Evolutionary conservation across 768 basidiomycete genomes (phyloP).

Genomic region (Xerocomellus dryophilus): DNA sequence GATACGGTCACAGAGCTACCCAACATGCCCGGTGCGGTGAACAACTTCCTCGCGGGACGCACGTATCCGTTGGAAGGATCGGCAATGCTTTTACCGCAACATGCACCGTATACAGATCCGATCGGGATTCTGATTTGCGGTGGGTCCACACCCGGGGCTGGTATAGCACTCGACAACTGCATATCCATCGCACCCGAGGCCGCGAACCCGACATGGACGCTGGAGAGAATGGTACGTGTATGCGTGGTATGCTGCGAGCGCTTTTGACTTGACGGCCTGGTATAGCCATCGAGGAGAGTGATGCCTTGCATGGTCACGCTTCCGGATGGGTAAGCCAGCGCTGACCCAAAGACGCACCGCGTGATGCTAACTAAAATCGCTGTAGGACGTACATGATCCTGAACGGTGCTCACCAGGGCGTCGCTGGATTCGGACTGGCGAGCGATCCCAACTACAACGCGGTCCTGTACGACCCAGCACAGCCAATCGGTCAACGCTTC

Average conservation of each 20-base stretch:
- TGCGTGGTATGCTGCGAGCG: not conserved
- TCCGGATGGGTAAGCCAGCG: conserved; percentile 37
- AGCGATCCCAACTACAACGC: conserved; percentile 61
- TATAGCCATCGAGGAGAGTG: conserved; percentile 66
- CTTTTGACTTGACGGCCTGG: not conserved
- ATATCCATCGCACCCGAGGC: conserved; percentile 66
- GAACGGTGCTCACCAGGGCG: conserved; percentile 69
- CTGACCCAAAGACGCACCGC: no score
- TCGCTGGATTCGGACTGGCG: conserved; percentile 72
- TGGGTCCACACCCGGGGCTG: conserved; percentile 61
- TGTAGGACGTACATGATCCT: conserved; percentile 75
- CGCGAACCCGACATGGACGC: conserved; percentile 56
- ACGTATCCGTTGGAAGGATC: conserved; percentile 78
- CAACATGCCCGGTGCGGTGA: conserved; percentile 73
- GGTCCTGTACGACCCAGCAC: conserved; percentile 65
- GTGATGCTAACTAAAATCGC: not conserved
- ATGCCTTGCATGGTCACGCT: conserved; percentile 73
- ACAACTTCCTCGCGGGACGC: conserved; percentile 67
- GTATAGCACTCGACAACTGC: conserved; percentile 62
- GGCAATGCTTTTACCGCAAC: conserved; percentile 64
- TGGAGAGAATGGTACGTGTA: conserved; percentile 73
- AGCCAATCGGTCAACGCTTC: conserved; percentile 57
- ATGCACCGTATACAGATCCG: conserved; percentile 72
- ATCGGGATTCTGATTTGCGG: conserved; percentile 69
- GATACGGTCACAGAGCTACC: conserved; percentile 44